Evolutionary conservation across 1,284 basidiomycete genomes (phyloP), one percentile per base, ranked within the genome.

Genomic region (Ceratobasidium sp.): DNA sequence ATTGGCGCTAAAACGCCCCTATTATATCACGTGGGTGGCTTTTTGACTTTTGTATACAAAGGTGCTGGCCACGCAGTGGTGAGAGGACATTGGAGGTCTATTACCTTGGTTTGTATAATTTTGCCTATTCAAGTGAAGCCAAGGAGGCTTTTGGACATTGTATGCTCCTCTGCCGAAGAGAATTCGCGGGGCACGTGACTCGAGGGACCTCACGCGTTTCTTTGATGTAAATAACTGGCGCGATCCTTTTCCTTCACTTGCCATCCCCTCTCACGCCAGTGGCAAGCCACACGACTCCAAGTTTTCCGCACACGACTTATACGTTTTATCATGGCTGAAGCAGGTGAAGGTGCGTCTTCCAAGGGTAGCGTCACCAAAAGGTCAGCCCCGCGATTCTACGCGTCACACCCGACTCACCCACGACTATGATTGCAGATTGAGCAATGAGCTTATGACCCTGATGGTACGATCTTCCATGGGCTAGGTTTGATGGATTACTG

Each of bases 381-480:
- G 90, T 90, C 55, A 52, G 80, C 72, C 13, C 22, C 29, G 22
- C 53, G 12, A 34, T 29, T 15, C 17, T 47, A 15, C 53, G 25
- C 29, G 45, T 13, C 50, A 38, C 42, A 42, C 50, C 29, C 40
- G 69, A 45, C 53, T 72, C 69, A 32, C 25, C 54, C 65, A 45
- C 52, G 53, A 35, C 45, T 31, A 67, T 45, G 56, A 29, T 67
- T 15, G 10, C 70, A 90, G 91, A 68, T 82, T 93, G 68, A 86
- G 86, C 73, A 92, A 83, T 76, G 91, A 93, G 79, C 84, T 93
- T 20, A 93, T 93, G 91, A 88, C 87, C 35, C 81, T 93, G 57
- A 92, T 93, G 91, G 91, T 91, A 72, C 73, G 87, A 40, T 2
- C 42, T 38, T 10, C 2, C 7, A 15, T 4, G 20, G 34, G 56